phyloP scores from a whole-genome alignment of 805 yeast species.

The Candida boidinii region DNA sequence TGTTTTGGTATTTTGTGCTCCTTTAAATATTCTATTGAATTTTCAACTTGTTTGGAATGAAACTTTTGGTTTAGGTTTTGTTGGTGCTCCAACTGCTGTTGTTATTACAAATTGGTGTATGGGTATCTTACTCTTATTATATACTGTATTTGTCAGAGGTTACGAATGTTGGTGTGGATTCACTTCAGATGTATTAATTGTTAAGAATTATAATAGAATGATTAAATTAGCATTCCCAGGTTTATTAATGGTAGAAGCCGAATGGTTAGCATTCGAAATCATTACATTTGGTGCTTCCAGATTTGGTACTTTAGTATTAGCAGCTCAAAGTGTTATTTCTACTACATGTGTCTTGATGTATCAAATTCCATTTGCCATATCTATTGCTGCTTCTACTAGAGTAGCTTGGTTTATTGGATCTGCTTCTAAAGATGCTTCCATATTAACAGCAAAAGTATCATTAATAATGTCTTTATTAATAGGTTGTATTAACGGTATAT shows the following conservation, averaged over 20 bases:
- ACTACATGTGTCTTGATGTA: slow-evolving; percentile 61
- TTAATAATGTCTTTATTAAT: slow-evolving; percentile 16
- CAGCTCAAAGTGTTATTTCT: slow-evolving; percentile 66
- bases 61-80: slow-evolving; percentile 47
- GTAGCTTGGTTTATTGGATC: slow-evolving; percentile 74
- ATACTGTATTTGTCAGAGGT: slow-evolving; percentile 37
- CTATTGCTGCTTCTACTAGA: slow-evolving; percentile 69
- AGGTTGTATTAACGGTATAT: slow-evolving; percentile 16
- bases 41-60: slow-evolving; percentile 63
- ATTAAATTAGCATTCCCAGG: slow-evolving; percentile 63
- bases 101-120: slow-evolving; percentile 63
- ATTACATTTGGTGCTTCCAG: slow-evolving; percentile 61
- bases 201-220: slow-evolving; percentile 59
- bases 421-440: slow-evolving; percentile 21
- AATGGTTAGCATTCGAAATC: slow-evolving; percentile 72
- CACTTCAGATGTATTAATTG: slow-evolving; percentile 29
- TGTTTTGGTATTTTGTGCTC: slow-evolving; percentile 63
- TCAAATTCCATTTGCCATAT: slow-evolving; percentile 69
- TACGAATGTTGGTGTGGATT: slow-evolving; percentile 32
- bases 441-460: slow-evolving; percentile 18
- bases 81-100: slow-evolving; percentile 74
- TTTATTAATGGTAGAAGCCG: slow-evolving; percentile 68
- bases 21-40: slow-evolving; percentile 60
- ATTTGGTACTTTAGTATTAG: slow-evolving; percentile 53
- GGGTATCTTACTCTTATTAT: slow-evolving; percentile 47